Percentiles rank a stretch among this genome's conserved stretches.
phyloP scores from a whole-genome alignment of 441 rosid species.

The Jatropha podagrica region DNA sequence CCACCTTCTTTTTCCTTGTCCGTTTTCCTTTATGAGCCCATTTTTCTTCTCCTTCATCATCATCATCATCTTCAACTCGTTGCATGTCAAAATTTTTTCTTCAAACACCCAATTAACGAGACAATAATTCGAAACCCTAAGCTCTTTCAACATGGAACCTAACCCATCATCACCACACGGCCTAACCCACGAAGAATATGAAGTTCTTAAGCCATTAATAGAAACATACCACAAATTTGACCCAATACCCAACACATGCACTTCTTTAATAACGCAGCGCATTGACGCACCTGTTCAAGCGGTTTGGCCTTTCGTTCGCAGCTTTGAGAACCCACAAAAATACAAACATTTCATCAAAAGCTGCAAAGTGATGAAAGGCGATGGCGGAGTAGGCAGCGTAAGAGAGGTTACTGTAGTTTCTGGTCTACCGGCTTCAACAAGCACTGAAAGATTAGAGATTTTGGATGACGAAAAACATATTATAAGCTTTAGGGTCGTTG shows the following conservation, averaged over 20 bases:
- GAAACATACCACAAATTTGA: constrained; percentile 59
- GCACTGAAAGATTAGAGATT: constrained; percentile 84
- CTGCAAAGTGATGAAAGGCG: constrained; percentile 51
- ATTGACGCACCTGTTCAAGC: constrained; percentile 61
- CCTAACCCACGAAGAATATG: constrained; percentile 50
- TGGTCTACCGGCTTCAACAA: constrained; percentile 81
- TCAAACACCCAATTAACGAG: too few species aligned
- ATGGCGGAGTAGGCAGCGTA: constrained; percentile 67
- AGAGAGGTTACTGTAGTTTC: constrained; percentile 74
- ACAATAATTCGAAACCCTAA: too few species aligned
- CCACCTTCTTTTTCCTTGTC: not conserved
- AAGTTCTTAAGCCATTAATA: constrained; percentile 49
- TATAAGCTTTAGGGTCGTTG: constrained; percentile 71
- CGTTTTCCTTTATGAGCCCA: not conserved
- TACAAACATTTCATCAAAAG: constrained; percentile 91
- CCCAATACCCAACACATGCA: constrained; percentile 52
- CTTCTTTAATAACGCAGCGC: constrained; percentile 66
- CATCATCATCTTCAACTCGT: not conserved
- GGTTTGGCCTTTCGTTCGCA: constrained; percentile 71
- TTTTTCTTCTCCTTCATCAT: not conserved
- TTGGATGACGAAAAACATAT: constrained; percentile 63
- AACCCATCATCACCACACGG: constrained; percentile 34
- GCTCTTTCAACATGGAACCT: not conserved
- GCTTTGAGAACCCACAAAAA: constrained; percentile 69
- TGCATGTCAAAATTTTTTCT: constrained; percentile 5